Base-by-base conservation (phyloP, 1,284 basidiomycete genomes). In the Melampsora larici-populina region DNA sequence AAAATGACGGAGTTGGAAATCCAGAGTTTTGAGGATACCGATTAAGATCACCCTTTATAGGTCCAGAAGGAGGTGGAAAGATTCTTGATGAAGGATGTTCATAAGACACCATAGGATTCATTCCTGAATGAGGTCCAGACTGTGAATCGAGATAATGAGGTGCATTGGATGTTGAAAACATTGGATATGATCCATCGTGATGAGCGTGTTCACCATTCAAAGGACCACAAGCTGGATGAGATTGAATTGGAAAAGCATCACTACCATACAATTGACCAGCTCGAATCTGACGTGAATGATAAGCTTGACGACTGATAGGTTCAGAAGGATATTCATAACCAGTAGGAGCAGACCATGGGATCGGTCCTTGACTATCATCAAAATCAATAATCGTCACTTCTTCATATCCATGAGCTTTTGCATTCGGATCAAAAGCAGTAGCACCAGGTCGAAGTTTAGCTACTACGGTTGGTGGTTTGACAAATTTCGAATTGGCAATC, bases 331-430 rank as follows among this genome's bases (percentile, higher is more conserved):
- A 55, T 55, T 6, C 51, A 24, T 55, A 55, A 55, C 51, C 51
- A 15, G 4, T 24, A 55, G 17, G 24, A 24, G 5, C 51, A 63
- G 62, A 4, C 62, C 62, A 63, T 15, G 62, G 62, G 17, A 33
- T 63, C 3, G n/a, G 24, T 26, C 15, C 62, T 4, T 55, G 51
- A 55, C 51, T 24, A 18, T 76, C 29, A 36, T 76, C 73, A 11
- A 76, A 49, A n/a, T 68, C 73, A 43, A 76, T 76, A 5, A 77
- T 70, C 9, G 75, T 77, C 31, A 77, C 75, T 70, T 77, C 75
- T 64, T 77, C 75, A 29, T 77, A 77, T 13, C 75, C 75, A 43
- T 77, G 75, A 15, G 75, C 75, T 46, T 77, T 77, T n/a, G 75
- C 75, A 55, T 46, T 63, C 3, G 75, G 75, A 65, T 77, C 75